Conservation (phyloP, 306 rosid species). For the Dryas drummondii region DNA sequence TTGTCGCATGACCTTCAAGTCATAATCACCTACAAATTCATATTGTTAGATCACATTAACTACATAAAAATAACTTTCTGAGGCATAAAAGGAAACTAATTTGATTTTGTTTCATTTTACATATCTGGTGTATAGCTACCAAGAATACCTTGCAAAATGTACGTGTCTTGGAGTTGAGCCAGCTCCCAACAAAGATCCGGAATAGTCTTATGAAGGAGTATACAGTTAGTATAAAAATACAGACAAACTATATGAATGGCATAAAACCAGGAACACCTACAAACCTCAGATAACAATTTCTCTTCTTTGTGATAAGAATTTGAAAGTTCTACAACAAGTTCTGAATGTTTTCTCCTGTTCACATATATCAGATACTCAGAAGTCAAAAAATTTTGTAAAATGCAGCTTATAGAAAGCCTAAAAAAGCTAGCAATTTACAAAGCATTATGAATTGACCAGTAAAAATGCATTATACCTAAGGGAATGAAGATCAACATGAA, state of each 20-base stretch:
- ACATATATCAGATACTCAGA: constrained; percentile 7
- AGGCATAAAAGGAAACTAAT: constrained; percentile 6
- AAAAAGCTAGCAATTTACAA: constrained; percentile 19
- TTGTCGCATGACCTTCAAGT: constrained; percentile 97
- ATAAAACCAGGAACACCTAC: constrained; percentile 25
- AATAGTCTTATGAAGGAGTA: constrained; percentile 55
- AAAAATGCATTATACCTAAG: constrained; percentile 52
- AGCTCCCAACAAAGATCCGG: constrained; percentile 96
- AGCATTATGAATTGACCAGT: constrained; percentile 21
- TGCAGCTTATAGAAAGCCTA: background rate
- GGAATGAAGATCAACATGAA: constrained; percentile 96
- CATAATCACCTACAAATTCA: constrained; percentile 83
- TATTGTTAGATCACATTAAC: constrained; percentile 24
- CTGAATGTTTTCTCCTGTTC: constrained; percentile 93
- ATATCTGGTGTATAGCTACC: constrained; percentile 8
- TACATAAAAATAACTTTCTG: constrained; percentile 9
- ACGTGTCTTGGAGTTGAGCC: constrained; percentile 97
- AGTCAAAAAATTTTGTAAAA: constrained; percentile 1
- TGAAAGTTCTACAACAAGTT: constrained; percentile 82
- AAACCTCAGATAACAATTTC: constrained; percentile 83
- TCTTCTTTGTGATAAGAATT: constrained; percentile 83
- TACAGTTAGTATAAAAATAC: constrained; percentile 8
- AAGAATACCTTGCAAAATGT: constrained; percentile 82
- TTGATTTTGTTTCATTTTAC: constrained; percentile 6
- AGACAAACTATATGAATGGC: background rate